Evolutionary conservation across 1,284 basidiomycete genomes (phyloP).

Genomic region (Ustilago hordei): DNA sequence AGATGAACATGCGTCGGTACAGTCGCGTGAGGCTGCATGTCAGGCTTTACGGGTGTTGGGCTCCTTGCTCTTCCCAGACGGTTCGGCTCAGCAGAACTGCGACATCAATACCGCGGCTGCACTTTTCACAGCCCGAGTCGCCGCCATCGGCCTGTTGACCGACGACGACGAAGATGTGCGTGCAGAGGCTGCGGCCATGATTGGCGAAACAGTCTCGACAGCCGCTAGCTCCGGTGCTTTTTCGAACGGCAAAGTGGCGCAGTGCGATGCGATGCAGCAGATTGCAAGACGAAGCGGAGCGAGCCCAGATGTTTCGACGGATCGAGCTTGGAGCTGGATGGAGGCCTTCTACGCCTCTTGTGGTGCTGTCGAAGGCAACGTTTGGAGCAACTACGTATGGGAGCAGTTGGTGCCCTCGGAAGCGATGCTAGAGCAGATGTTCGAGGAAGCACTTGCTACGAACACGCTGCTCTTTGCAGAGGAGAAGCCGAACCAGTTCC

Average conservation of each 20-base stretch:
- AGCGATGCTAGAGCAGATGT: slow-evolving; percentile 14
- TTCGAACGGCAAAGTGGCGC: background rate
- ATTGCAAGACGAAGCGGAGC: slow-evolving; percentile 38
- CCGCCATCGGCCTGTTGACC: slow-evolving; percentile 45
- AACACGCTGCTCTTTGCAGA: slow-evolving; percentile 51
- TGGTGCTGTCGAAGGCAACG: background rate
- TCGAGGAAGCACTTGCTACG: slow-evolving; percentile 36
- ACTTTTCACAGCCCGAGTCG: slow-evolving; percentile 39
- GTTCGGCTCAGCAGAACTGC: background rate
- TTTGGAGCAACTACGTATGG: slow-evolving; percentile 40
- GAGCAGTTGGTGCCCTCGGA: slow-evolving; percentile 28
- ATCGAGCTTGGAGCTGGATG: slow-evolving; percentile 56
- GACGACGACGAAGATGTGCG: slow-evolving; percentile 58
- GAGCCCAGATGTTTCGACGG: slow-evolving; percentile 45
- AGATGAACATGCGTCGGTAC: slow-evolving; percentile 48
- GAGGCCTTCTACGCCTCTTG: slow-evolving; percentile 21
- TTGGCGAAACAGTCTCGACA: slow-evolving; percentile 39
- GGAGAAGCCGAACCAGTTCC: slow-evolving; percentile 61
- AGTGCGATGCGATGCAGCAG: slow-evolving; percentile 35
- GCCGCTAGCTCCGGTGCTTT: background rate
- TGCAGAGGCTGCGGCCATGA: slow-evolving; percentile 48
- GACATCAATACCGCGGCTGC: slow-evolving; percentile 1
- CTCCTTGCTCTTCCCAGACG: slow-evolving; percentile 30
- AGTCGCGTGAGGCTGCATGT: slow-evolving; percentile 48
- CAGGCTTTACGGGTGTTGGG: slow-evolving; percentile 34